These are phyloP conservation scores for Pezicula neosporulosa DNA, from an alignment of 2,329 filamentous ascomycete genomes.

Conservation along the genomic window DNA sequence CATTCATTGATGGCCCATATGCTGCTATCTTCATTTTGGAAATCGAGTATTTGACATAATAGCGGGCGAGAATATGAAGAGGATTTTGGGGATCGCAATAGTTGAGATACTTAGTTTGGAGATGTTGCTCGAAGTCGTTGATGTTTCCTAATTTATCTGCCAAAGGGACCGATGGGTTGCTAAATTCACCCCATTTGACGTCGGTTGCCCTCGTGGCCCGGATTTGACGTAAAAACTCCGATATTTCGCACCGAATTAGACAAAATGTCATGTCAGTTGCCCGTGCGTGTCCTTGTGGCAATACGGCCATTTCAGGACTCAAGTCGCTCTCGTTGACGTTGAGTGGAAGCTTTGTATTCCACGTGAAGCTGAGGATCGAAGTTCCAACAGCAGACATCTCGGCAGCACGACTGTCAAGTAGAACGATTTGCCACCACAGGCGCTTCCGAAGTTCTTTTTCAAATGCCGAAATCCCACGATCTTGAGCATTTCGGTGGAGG, in stretches of 20 bases:
- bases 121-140: no score
- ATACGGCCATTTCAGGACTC: constrained; percentile 37
- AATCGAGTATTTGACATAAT: no score
- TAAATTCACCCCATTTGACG: background rate
- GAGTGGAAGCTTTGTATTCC: constrained; percentile 44
- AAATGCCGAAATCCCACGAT: constrained; percentile 37
- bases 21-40: no score
- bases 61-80: no score
- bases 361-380: constrained; percentile 37
- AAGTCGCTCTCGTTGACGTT: constrained; percentile 53
- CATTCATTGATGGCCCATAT: no score
- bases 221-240: constrained; percentile 2
- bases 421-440: constrained; percentile 60
- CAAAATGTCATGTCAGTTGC: constrained; percentile 42
- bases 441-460: constrained; percentile 57
- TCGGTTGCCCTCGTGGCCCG: background rate
- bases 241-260: constrained; percentile 30
- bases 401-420: constrained; percentile 53
- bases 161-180: no score
- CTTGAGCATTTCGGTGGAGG: constrained; percentile 37
- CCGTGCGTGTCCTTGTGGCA: constrained; percentile 35
- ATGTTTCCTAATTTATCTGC: no score
- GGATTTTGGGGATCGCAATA: no score
- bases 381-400: constrained; percentile 49
- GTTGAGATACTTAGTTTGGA: no score